Conservation (phyloP, 2,329 filamentous ascomycete genomes). For the Bipolaris oryzae region DNA sequence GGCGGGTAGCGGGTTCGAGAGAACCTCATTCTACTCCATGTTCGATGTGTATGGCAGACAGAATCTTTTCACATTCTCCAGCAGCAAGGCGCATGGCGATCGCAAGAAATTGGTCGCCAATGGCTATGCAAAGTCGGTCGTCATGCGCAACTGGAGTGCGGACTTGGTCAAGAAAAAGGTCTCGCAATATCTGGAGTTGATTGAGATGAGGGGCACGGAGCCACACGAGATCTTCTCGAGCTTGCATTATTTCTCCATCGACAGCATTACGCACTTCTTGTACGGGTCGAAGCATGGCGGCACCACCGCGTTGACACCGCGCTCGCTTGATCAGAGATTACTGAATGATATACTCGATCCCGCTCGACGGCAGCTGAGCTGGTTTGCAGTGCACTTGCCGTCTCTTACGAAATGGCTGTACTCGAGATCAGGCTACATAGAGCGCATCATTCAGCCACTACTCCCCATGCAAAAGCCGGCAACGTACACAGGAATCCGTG, state of each 20-base stretch:
- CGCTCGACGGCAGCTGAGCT: constrained; percentile 53
- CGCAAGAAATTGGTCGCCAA: constrained; percentile 61
- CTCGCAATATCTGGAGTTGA: constrained; percentile 51
- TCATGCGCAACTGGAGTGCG: constrained; percentile 49
- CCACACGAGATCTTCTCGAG: constrained; percentile 55
- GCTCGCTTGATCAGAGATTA: constrained; percentile 48
- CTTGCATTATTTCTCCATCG: constrained; percentile 61
- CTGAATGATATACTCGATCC: constrained; percentile 58
- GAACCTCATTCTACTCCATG: constrained; percentile 61
- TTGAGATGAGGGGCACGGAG: constrained; percentile 40
- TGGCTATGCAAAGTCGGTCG: constrained; percentile 57
- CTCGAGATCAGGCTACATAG: constrained; percentile 48
- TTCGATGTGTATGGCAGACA: constrained; percentile 60
- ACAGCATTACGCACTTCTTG: constrained; percentile 60
- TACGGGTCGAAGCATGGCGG: constrained; percentile 54
- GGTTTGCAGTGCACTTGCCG: constrained; percentile 58
- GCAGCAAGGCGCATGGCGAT: constrained; percentile 52
- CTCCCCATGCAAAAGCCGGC: constrained; percentile 59
- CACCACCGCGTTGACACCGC: constrained; percentile 53
- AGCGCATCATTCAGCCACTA: constrained; percentile 47
- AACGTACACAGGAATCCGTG: constrained; percentile 59
- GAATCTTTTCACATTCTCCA: constrained; percentile 60
- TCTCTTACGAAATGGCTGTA: constrained; percentile 58
- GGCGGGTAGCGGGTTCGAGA: constrained; percentile 58
- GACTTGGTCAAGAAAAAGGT: constrained; percentile 15